Evolutionary conservation across 2,329 filamentous ascomycete species (phyloP).

Genomic region (Cladosporium sp.): DNA sequence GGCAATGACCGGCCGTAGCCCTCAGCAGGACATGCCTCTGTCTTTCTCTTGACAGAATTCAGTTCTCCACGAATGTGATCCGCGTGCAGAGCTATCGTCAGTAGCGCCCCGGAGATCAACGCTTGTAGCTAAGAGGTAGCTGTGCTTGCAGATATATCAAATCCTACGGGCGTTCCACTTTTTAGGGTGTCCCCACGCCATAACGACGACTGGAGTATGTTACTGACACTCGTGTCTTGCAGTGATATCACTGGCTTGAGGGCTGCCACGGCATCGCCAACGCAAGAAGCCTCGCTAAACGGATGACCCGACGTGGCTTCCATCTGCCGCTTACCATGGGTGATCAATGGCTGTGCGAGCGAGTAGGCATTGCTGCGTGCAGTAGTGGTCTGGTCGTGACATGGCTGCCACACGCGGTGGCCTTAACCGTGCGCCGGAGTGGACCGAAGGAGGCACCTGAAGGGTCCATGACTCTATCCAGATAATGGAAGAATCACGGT

Average conservation of each 20-base stretch:
- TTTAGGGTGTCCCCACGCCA: slow-evolving; percentile 16
- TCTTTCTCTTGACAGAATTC: slow-evolving; percentile 5
- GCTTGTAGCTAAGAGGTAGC: slow-evolving; percentile 1
- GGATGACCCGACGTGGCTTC: slow-evolving; percentile 18
- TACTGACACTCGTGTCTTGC: slow-evolving; percentile 10
- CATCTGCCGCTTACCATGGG: not conserved
- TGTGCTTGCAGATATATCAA: slow-evolving; percentile 20
- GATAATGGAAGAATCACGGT: not conserved
- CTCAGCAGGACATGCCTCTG: not conserved
- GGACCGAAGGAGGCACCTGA: slow-evolving; percentile 1
- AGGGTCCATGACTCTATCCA: slow-evolving; percentile 7
- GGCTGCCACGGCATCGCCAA: slow-evolving; percentile 17
- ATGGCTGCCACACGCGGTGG: not conserved
- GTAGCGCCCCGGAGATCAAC: slow-evolving; percentile 14
- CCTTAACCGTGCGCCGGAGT: not conserved
- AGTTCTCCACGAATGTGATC: slow-evolving; percentile 2
- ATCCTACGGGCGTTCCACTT: slow-evolving; percentile 18
- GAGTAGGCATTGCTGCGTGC: slow-evolving; percentile 12
- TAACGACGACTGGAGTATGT: slow-evolving; percentile 5
- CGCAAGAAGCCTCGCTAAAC: slow-evolving; percentile 10
- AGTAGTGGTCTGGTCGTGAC: not conserved
- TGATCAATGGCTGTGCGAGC: not conserved
- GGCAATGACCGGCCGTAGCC: slow-evolving; percentile 17
- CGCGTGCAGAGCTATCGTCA: slow-evolving; percentile 13
- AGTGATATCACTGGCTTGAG: slow-evolving; percentile 19